phyloP scores from a whole-genome alignment of 805 yeast species.

The Isabelozyma pseudorhagii region DNA sequence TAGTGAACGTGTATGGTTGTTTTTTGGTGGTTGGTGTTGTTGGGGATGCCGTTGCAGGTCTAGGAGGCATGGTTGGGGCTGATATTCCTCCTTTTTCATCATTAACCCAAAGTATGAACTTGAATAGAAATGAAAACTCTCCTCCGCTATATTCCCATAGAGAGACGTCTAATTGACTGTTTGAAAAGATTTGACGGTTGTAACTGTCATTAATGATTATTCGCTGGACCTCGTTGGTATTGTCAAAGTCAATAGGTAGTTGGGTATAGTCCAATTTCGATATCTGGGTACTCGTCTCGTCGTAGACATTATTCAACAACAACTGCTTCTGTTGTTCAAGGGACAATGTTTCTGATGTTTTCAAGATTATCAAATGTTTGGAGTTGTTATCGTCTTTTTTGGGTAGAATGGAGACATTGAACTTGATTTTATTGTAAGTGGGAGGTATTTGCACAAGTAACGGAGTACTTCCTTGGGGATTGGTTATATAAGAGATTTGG shows the following conservation, averaged over 20 bases:
- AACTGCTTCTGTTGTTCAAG: constrained; percentile 7
- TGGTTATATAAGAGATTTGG: constrained; percentile 24
- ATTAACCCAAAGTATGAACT: constrained; percentile 27
- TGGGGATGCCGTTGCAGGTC: neutral
- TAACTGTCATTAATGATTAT: constrained; percentile 27
- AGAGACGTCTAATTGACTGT: constrained; percentile 17
- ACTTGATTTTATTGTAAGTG: constrained; percentile 19
- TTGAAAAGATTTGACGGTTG: constrained; percentile 8
- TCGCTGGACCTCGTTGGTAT: constrained; percentile 12
- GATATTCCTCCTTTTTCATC: constrained; percentile 5
- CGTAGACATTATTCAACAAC: constrained; percentile 1
- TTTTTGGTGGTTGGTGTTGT: constrained; percentile 1
- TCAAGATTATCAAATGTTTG: constrained; percentile 29
- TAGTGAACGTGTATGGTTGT: neutral
- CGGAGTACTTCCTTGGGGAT: constrained; percentile 19
- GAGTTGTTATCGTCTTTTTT: neutral
- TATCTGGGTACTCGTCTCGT: constrained; percentile 15
- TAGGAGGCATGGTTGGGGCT: neutral
- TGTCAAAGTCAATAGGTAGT: constrained; percentile 20
- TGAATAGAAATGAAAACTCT: constrained; percentile 15
- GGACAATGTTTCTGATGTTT: constrained; percentile 16
- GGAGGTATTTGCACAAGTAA: constrained; percentile 27
- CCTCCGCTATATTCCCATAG: constrained; percentile 21
- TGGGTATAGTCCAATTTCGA: constrained; percentile 26
- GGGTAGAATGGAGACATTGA: constrained; percentile 23